Base-by-base conservation (phyloP, 805 yeast genomes). In the Candida silvicultrix region DNA sequence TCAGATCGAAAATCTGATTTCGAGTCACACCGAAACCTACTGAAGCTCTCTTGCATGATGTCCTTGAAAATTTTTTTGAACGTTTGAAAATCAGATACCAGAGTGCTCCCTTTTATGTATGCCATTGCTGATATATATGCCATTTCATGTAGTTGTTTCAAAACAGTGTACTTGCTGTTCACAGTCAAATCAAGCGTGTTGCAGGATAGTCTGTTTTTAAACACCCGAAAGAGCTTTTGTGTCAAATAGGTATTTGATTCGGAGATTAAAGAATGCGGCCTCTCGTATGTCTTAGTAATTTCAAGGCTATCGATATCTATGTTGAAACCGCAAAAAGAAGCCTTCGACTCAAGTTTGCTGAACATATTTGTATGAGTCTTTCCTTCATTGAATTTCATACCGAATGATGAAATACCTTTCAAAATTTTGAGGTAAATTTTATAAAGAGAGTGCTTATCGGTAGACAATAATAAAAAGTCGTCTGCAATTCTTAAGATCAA, bases 401-500 rank as follows among this genome's bases (percentile, higher is more conserved):
- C 64, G 49, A 51, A 57, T 5, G 69, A 70, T 0, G 62, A 55
- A 42, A 77, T 68, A 2, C 77, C 77, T 15, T 53, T 39, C 1
- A 53, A 43, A 36, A 74, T 66, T 8, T 61, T 20, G 2, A 47
- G 47, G 40, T 59, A 53, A 37, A 73, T 60, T 3, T 45, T 46
- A 2, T 46, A 38, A 0, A 80, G 70, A 11, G 59, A 55, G 0
- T 47, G 43, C 11, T 54, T 23, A 32, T 69, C 58, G 0, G 79
- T 68, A 0, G 94, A 74, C 0, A 90, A 63, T n/a, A 88, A 69
- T 23, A 90, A 59, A 56, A 90, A 90, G 60, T 90, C 98, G 64
- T 90, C 98, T 0, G 89, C 95, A 19, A 87, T 62, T 44, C 97
- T 65, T 8, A 88, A 46, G 2, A 88, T 59, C 2, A 73, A 48